Evolutionary conservation across 2,329 filamentous ascomycete genomes (phyloP).

Genomic region (Colletotrichum sp.): DNA sequence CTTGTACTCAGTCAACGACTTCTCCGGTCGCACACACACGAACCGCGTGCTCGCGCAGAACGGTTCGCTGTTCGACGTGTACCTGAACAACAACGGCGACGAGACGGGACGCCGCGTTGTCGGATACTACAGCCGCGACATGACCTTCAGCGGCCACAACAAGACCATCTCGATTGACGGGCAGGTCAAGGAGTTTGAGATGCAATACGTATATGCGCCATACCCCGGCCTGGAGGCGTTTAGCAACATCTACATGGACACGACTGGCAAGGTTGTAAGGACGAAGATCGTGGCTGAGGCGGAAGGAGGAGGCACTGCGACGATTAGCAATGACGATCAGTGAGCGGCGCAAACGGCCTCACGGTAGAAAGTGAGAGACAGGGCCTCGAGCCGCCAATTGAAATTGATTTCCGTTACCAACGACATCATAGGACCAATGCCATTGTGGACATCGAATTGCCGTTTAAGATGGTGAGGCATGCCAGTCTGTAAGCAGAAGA

Average conservation of each 20-base stretch:
- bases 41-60: slow-evolving; percentile 62
- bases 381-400: not conserved
- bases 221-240: slow-evolving; percentile 51
- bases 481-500: slow-evolving; percentile 4
- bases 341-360: not conserved
- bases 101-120: slow-evolving; percentile 47
- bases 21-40: slow-evolving; percentile 58
- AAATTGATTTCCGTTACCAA: not conserved
- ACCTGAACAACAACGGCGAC: slow-evolving; percentile 57
- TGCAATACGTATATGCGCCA: slow-evolving; percentile 59
- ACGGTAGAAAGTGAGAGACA: not conserved
- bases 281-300: slow-evolving; percentile 58
- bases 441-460: not conserved
- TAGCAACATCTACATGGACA: slow-evolving; percentile 53
- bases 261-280: slow-evolving; percentile 49
- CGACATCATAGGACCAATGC: not conserved
- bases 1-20: slow-evolving; percentile 66
- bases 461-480: not conserved
- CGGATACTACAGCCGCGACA: slow-evolving; percentile 54
- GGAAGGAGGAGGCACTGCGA: slow-evolving; percentile 56
- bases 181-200: slow-evolving; percentile 48
- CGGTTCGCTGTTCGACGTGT: slow-evolving; percentile 58
- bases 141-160: slow-evolving; percentile 61
- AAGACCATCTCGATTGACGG: slow-evolving; percentile 48
- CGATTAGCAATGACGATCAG: slow-evolving; percentile 46